These are phyloP conservation scores for Fulvia fulva DNA, from an alignment of 2,329 filamentous ascomycete species.

Conservation along the genomic window DNA sequence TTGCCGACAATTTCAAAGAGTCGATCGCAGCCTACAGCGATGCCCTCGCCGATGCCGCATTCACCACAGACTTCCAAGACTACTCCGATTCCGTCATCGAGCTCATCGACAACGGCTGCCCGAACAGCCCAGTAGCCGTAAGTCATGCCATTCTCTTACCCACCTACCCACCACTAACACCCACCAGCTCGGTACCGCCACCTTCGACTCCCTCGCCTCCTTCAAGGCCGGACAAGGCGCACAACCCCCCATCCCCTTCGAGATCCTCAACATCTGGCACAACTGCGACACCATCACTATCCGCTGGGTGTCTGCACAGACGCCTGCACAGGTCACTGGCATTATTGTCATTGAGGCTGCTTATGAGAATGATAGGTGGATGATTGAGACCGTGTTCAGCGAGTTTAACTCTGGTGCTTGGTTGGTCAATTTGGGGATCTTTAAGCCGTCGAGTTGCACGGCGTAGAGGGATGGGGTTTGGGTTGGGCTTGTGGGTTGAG, in stretches of 20 bases:
- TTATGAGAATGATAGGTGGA: slow-evolving; percentile 20
- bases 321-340: slow-evolving; percentile 26
- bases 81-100: slow-evolving; percentile 35
- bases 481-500: too few species aligned
- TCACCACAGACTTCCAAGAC: slow-evolving; percentile 32
- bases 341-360: slow-evolving; percentile 31
- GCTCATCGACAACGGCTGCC: slow-evolving; percentile 33
- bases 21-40: slow-evolving; percentile 33
- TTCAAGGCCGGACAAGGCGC: slow-evolving; percentile 27
- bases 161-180: slow-evolving; percentile 1
- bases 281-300: slow-evolving; percentile 31
- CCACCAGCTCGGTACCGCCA: slow-evolving; percentile 24
- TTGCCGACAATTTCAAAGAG: slow-evolving; percentile 31
- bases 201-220: slow-evolving; percentile 25
- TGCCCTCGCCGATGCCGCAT: slow-evolving; percentile 22
- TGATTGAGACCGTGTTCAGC: slow-evolving; percentile 33
- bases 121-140: slow-evolving; percentile 23
- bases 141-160: neutral
- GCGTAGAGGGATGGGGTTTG: slow-evolving; percentile 8
- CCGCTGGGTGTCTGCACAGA: slow-evolving; percentile 27
- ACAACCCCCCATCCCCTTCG: slow-evolving; percentile 30
- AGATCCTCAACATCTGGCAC: slow-evolving; percentile 32
- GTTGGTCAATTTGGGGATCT: slow-evolving; percentile 32
- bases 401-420: slow-evolving; percentile 36
- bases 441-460: slow-evolving; percentile 27